Conservation (phyloP, 495 filamentous ascomycete genomes). For the Terfezia boudieri region DNA sequence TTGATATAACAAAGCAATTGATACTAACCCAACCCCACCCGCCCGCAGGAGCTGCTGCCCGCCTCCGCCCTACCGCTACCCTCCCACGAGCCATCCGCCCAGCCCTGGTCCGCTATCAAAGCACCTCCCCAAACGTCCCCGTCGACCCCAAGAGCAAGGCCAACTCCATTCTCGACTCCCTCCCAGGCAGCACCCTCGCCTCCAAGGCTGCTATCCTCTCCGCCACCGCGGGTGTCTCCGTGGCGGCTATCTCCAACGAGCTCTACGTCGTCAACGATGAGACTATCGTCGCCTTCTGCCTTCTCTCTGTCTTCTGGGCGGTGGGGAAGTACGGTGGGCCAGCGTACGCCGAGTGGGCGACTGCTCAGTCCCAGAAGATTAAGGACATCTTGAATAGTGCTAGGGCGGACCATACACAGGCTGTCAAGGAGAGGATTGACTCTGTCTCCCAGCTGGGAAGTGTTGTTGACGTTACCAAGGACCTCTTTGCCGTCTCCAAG, state of each 20-base stretch:
- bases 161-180: conserved; percentile 74
- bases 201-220: conserved; percentile 95
- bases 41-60: conserved; percentile 33
- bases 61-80: conserved; percentile 40
- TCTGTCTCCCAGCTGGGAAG: conserved; percentile 78
- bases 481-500: conserved; percentile 95
- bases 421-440: conserved; percentile 79
- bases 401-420: conserved; percentile 77
- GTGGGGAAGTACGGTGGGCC: conserved; percentile 83
- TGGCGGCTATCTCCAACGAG: conserved; percentile 97
- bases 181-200: conserved; percentile 64
- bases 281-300: conserved; percentile 67
- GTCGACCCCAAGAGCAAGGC: conserved; percentile 80
- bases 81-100: conserved; percentile 34
- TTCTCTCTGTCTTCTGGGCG: conserved; percentile 72
- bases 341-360: conserved; percentile 77
- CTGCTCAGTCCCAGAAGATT: conserved; percentile 67
- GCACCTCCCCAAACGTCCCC: conserved; percentile 57
- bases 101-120: conserved; percentile 29
- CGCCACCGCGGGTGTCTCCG: conserved; percentile 65
- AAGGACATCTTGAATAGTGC: conserved; percentile 82
- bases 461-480: conserved; percentile 90
- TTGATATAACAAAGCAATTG: not conserved
- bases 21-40: conserved; percentile 9
- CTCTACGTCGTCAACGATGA: conserved; percentile 99